Evolutionary conservation across 2,329 filamentous ascomycete genomes (phyloP), one percentile per base, ranked within the genome.

Genomic region (Aspergillus sp.): DNA sequence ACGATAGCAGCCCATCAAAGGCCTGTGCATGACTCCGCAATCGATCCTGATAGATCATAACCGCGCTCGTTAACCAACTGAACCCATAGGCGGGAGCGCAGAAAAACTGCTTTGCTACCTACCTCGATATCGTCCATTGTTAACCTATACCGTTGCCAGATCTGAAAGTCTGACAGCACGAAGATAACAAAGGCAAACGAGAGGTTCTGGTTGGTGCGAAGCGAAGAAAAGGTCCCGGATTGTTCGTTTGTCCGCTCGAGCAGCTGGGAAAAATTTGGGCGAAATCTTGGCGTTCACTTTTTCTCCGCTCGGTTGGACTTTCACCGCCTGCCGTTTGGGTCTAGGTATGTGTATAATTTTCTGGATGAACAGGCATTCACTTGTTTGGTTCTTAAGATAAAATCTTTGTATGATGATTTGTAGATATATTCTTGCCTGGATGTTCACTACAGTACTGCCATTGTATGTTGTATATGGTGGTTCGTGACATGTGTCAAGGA

Each of bases 1-100:
- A 75, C 48, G 88, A 91, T 65, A 95, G 74, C 44, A 95, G 74
- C 41, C 88, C 88, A 69, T 94, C 85, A 61, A 95, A 94, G 54
- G 88, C 85, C 70, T 87, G 80, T 54, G 86, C 76, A 65, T 73
- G 70, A 62, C 70, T 72, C 59, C 69, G 69, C 52, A 75, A 63
- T 54, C 72, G 69, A 58, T 73, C 70, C 72, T 75, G 57, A 46
- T 48, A 52, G 52, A 39, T 26, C 19, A 35, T 10, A 26, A 39
- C 5, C 7, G 7, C 52, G 52, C 46, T 41, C 46, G 56, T 58
- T 54, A 60, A 53, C 48, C 54, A 53, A 50, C 44, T 45, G 44
- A 53, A 42, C 42, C 39, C 43, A 44, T 47, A 40, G 42, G 49
- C 39, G 47, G 49, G 50, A 43, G 38, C 41, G 19, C 19, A 49